Percentiles rank a stretch among this genome's conserved stretches.
phyloP scores from a whole-genome alignment of 305 asterid species.

The Ilex paraguariensis region DNA sequence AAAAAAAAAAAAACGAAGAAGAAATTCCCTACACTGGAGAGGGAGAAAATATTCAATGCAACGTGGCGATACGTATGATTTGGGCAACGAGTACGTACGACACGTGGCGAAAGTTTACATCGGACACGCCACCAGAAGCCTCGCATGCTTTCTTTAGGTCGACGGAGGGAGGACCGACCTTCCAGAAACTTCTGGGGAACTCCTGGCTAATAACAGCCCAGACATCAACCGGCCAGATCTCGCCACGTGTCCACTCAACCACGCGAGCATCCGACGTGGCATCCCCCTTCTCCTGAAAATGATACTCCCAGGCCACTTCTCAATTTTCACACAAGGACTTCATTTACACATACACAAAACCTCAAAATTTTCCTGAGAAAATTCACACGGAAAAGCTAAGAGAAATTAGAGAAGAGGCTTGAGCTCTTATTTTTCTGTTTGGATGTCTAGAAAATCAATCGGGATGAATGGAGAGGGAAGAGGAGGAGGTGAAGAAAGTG shows the following conservation, averaged over 20 bases:
- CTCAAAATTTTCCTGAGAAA: neutral
- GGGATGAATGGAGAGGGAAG: constrained; percentile 60
- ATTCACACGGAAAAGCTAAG: too few relatives aligned
- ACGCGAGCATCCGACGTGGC: constrained; percentile 62
- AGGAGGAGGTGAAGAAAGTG: constrained; percentile 52
- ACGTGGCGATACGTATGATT: too few relatives aligned
- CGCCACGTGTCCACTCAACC: constrained; percentile 50
- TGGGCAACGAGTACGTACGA: too few relatives aligned
- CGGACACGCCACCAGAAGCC: too few relatives aligned
- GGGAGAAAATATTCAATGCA: too few relatives aligned
- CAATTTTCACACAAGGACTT: constrained; percentile 1
- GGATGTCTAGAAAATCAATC: constrained; percentile 3
- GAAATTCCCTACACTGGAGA: too few relatives aligned
- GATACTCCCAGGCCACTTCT: constrained; percentile 27
- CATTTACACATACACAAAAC: too few relatives aligned
- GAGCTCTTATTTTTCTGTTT: neutral
- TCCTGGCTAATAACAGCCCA: constrained; percentile 43
- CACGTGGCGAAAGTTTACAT: too few relatives aligned
- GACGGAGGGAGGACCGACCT: constrained; percentile 11
- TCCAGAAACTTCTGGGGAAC: constrained; percentile 76
- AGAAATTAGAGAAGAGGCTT: neutral
- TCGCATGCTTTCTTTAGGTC: too few relatives aligned
- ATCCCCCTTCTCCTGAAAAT: constrained; percentile 10
- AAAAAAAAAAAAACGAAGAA: too few relatives aligned
- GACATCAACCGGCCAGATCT: constrained; percentile 29